Percentiles rank a stretch among this genome's conserved stretches.
Evolutionary conservation across 1,139 yeast species (phyloP).

Genomic region (Blastobotrys persicus): DNA sequence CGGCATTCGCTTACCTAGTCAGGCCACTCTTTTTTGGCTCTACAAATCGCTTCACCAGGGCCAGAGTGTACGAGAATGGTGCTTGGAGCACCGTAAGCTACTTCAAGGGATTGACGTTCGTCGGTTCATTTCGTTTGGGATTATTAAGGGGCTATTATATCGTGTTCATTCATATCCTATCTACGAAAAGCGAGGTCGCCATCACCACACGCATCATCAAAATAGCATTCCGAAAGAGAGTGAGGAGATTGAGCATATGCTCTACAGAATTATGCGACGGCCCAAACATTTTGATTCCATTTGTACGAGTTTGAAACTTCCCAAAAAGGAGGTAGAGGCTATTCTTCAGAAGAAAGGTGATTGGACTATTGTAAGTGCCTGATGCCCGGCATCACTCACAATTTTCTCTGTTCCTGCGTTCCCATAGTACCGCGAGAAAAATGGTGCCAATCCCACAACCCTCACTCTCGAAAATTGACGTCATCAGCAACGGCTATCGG

Average conservation of each 20-base stretch:
- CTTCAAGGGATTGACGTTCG: conserved; percentile 73
- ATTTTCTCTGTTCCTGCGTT: no score
- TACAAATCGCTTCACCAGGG: conserved; percentile 82
- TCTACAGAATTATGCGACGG: conserved; percentile 52
- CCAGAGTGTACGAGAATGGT: conserved; percentile 79
- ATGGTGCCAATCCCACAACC: no score
- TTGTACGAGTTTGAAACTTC: conserved; percentile 62
- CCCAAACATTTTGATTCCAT: conserved; percentile 69
- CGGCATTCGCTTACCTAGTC: conserved; percentile 22
- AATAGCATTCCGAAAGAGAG: conserved; percentile 7
- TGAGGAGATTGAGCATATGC: conserved; percentile 40
- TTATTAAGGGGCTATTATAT: conserved; percentile 75
- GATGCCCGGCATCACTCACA: neutral
- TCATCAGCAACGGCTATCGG: conserved; percentile 40
- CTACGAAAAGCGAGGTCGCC: conserved; percentile 30
- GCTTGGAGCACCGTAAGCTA: conserved; percentile 55
- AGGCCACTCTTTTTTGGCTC: conserved; percentile 64
- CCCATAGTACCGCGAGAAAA: neutral
- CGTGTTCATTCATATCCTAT: conserved; percentile 78
- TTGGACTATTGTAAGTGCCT: conserved; percentile 33
- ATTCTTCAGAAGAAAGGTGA: conserved; percentile 30
- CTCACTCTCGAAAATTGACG: no score
- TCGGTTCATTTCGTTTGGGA: conserved; percentile 82
- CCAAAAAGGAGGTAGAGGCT: conserved; percentile 50
- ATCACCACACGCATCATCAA: conserved; percentile 27